Base-by-base conservation (phyloP, 257 asterid genomes). In the Verbena officinalis region DNA sequence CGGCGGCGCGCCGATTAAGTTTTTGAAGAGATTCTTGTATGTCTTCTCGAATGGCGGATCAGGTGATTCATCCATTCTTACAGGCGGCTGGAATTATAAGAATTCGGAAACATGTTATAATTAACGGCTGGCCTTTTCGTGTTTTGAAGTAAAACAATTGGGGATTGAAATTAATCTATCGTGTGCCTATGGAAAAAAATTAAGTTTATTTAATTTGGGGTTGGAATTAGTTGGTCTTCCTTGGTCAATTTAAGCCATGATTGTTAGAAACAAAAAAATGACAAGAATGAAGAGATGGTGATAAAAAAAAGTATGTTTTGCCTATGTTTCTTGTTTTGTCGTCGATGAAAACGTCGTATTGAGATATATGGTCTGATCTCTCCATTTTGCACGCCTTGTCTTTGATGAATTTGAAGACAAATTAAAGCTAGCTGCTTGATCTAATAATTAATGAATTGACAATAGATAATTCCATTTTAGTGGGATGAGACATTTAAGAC, bases 31-130 rank as follows among this genome's bases (percentile, higher is more conserved):
- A 24, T 36, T 64, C 68, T 77, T 78, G 89, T 89, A 89, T 16
- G 77, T 78, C 51, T 73, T 72, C 65, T 73, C 80, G 57, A 92
- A 86, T 14, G 98, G 97, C 4, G 98, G 98, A 57, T 92, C 97
- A 1, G 85, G 65, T 8, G 90, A 83, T n/a, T 72, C 88, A 65
- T 83, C 84, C 98, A 88, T 86, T 66, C 71, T 75, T 48, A 70
- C 71, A 15, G 67, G 58, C 89, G 67, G 58, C 89, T 84, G 72
- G 66, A 51, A 75, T 12, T 19, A 5, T 2, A 5, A 2, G 14
- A 51, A 22, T 50, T 51, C 24, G 14, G n/a, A 43, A 61, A 3
- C 60, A 50, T 73, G 21, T 66, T 64, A 13, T 7, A 5, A 6
- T 55, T 30, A 54, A 1, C 8, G 2, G 1, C 1, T 33, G 36